Base-by-base conservation (phyloP, 2,329 filamentous ascomycete genomes). In the Sclerotinia nivalis region DNA sequence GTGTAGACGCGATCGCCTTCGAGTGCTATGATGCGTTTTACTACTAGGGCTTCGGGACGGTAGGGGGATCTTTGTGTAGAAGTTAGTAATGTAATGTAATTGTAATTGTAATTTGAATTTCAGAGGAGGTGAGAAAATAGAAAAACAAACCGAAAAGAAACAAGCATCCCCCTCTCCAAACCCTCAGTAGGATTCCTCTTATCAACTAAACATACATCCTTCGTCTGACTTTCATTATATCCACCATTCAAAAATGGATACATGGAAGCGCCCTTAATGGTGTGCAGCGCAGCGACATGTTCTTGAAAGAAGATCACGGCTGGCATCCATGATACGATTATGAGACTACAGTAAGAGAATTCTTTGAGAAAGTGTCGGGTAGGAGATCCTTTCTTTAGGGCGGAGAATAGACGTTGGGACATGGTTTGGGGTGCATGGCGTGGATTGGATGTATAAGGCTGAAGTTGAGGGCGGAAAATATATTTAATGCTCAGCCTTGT, bases 1-100 rank as follows among this genome's bases (percentile, higher is more conserved):
- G 91, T 91, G 69, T 83, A 84, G 43, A 98, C 88, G 1, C 87
- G 83, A 78, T 98, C 95, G 13, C 94, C 93, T 66, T 91, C 89
- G 5, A 97, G 77, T 0, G 87, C 96, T 37, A 97, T 84, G 15
- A 99, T 86, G 54, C 96, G 86, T 82, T 99, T 99, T 47, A 97
- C 87, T 0, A 88, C 88, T 55, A 89, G 83, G 31, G 86, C 83
- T 43, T 92, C 88, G 0, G 93, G 91, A 71, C 91, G 85, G 20
- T 85, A 81, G 0, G 94, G 93, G 62, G 88, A 92, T 78, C 91
- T 93, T 6, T 58, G 43, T 54, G 18, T 25, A 20, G 54, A 37
- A 56, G 37, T 65, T 34, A 58, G 31, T 54, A 4, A 31, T 20
- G 2, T 56, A 4, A 13, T 43, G 52, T 13, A 20, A 55, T 54